These are phyloP conservation scores for Rhodotorula glutinis DNA, from an alignment of 1,284 basidiomycete genomes.

Conservation along the genomic window DNA sequence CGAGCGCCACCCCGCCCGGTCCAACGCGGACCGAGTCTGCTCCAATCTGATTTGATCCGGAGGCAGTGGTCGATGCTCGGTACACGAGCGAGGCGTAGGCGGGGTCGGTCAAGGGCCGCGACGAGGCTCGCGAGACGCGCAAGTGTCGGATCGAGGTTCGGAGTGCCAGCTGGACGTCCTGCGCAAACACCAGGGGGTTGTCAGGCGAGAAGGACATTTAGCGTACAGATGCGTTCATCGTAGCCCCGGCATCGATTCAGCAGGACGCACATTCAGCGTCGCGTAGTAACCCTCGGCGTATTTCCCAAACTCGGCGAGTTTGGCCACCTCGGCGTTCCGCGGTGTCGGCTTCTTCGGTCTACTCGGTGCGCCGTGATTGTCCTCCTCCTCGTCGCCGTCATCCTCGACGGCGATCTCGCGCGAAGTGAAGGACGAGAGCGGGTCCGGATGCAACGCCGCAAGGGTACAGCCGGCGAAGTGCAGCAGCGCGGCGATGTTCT, in stretches of 20 bases:
- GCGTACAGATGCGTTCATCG: too few relatives aligned
- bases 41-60: not conserved
- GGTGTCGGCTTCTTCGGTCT: not conserved
- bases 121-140: constrained; percentile 18
- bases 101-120: constrained; percentile 31
- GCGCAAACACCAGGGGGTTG: not conserved
- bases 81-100: constrained; percentile 8
- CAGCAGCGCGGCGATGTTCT: constrained; percentile 33
- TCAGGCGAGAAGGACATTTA: not conserved
- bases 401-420: constrained; percentile 18
- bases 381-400: not conserved
- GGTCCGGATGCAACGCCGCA: constrained; percentile 36
- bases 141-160: constrained; percentile 38
- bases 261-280: constrained; percentile 32
- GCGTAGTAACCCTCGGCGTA: constrained; percentile 36
- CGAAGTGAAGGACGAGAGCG: constrained; percentile 28
- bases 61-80: not conserved
- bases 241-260: not conserved
- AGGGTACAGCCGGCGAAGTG: constrained; percentile 39
- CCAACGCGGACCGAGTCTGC: constrained; percentile 7
- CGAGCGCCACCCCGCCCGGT: constrained; percentile 27
- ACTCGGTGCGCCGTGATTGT: not conserved
- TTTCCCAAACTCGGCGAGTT: constrained; percentile 23
- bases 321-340: constrained; percentile 7
- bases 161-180: constrained; percentile 38